These are phyloP conservation scores for Neodidymelliopsis sp. DNA, from an alignment of 2,329 filamentous ascomycete genomes.

Conservation along the genomic window DNA sequence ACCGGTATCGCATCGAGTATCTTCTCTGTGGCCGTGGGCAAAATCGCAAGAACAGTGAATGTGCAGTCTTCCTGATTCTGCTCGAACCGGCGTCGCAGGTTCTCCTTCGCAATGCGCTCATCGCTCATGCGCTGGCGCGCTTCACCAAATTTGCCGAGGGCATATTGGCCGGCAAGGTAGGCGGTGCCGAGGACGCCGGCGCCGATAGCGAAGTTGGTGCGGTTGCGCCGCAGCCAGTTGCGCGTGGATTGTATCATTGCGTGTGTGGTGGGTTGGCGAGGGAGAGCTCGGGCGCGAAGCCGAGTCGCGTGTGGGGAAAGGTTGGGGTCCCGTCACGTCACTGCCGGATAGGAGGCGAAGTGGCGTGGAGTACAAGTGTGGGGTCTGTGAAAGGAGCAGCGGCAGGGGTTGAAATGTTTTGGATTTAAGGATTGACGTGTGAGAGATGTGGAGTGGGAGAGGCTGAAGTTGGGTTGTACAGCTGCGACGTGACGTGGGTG, in stretches of 20 bases:
- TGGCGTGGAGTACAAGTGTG: no score
- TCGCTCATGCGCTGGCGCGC: constrained; percentile 96
- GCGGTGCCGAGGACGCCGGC: constrained; percentile 86
- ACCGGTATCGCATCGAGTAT: constrained; percentile 88
- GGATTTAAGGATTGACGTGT: no score
- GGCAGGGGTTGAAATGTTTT: no score
- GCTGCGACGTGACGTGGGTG: constrained; percentile 7
- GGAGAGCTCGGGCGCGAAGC: constrained; percentile 6
- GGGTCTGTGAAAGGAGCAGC: neutral
- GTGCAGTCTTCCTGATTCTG: constrained; percentile 99
- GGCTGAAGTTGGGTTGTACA: constrained; percentile 1
- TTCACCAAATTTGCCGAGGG: constrained; percentile 88
- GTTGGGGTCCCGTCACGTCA: neutral
- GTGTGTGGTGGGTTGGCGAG: neutral
- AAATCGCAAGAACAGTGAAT: constrained; percentile 93
- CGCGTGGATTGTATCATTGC: constrained; percentile 77
- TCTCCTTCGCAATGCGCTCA: constrained; percentile 94
- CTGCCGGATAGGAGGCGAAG: neutral
- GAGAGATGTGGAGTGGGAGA: neutral
- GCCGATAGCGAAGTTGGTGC: constrained; percentile 86
- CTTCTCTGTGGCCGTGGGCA: constrained; percentile 90
- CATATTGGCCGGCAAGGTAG: constrained; percentile 92
- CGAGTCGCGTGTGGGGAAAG: constrained; percentile 13
- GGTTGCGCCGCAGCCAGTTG: constrained; percentile 91
- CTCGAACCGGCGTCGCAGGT: constrained; percentile 93